A percentile compares a stretch with the other conserved stretches of the same genome.
These are phyloP conservation scores for Suillus fuscotomentosus DNA, from an alignment of 768 basidiomycete genomes.

Conservation along the genomic window DNA sequence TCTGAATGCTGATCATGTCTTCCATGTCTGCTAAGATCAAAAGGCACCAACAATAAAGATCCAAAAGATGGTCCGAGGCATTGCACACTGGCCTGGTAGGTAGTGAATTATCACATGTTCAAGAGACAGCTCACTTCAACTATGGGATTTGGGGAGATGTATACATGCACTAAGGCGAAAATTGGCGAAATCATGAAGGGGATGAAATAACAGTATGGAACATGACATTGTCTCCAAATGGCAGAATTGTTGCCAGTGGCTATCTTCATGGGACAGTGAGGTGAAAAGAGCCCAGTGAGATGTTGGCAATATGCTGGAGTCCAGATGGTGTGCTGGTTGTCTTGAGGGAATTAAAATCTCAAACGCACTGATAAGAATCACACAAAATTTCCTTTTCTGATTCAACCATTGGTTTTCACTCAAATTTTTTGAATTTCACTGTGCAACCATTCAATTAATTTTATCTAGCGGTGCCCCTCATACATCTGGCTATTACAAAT, in stretches of 20 bases:
- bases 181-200: conserved; percentile 6
- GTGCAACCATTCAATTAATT: background rate
- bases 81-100: background rate
- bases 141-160: conserved; percentile 22
- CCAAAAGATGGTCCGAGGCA: too few relatives aligned
- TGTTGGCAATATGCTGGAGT: too few relatives aligned
- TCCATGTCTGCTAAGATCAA: background rate
- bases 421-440: background rate
- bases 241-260: background rate
- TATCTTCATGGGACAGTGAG: background rate
- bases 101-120: conserved; percentile 10
- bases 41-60: background rate
- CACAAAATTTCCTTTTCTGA: too few relatives aligned
- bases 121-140: conserved; percentile 8
- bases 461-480: background rate
- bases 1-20: background rate
- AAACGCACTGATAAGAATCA: too few relatives aligned
- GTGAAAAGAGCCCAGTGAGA: background rate
- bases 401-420: too few relatives aligned
- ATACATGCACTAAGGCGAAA: background rate
- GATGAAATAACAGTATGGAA: background rate
- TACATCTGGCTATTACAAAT: too few relatives aligned
- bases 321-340: too few relatives aligned
- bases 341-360: too few relatives aligned
- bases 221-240: background rate